A percentile compares a stretch with the other conserved stretches of the same genome.
Evolutionary conservation across 257 asterid genomes (phyloP).

Genomic region (Coffea canephora): DNA sequence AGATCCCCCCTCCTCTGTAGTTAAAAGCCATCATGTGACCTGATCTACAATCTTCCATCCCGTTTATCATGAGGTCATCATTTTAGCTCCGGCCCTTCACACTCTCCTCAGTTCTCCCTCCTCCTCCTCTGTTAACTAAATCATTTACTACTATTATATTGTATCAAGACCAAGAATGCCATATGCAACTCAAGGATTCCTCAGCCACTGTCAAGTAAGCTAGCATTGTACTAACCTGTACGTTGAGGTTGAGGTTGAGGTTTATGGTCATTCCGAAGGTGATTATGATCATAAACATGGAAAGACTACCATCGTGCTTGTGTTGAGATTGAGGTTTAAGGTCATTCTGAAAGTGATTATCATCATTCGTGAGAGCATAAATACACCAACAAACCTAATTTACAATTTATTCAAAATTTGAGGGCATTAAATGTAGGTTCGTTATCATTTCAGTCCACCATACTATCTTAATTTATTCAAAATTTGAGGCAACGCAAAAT

Average conservation of each 20-base stretch:
- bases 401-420: too few relatives aligned
- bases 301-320: not conserved
- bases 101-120: not conserved
- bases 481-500: too few relatives aligned
- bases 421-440: too few relatives aligned
- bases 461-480: too few relatives aligned
- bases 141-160: not conserved
- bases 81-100: not conserved
- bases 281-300: too few relatives aligned
- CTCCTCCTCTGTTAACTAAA: not conserved
- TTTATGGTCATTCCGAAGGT: not conserved
- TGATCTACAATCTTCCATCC: not conserved
- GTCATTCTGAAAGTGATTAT: not conserved
- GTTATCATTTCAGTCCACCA: too few relatives aligned
- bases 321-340: not conserved
- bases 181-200: not conserved
- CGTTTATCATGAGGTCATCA: constrained; percentile 20
- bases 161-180: not conserved
- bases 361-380: too few relatives aligned
- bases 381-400: too few relatives aligned
- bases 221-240: too few relatives aligned
- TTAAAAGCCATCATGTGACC: constrained; percentile 19
- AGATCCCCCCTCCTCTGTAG: constrained; percentile 14
- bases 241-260: too few relatives aligned
- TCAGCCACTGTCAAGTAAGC: not conserved